Conservation (phyloP, 129 eudicot genomes). For the Logfia minima region DNA sequence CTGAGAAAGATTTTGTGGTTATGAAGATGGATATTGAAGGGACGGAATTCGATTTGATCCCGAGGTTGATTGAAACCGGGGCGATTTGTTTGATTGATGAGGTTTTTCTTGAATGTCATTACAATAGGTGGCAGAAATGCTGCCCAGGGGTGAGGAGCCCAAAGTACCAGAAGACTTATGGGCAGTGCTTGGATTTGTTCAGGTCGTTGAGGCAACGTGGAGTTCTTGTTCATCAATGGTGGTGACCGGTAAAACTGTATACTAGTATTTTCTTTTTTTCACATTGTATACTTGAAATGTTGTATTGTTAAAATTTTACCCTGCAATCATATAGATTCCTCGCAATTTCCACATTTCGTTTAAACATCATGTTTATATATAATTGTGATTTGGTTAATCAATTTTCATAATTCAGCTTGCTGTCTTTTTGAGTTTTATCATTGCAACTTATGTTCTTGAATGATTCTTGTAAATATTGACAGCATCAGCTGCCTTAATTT, state of each 20-base stretch:
- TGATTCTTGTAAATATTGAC: not conserved
- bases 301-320: not conserved
- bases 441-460: not conserved
- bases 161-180: slow-evolving; percentile 75
- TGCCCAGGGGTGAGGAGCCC: slow-evolving; percentile 89
- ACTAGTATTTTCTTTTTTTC: slow-evolving; percentile 17
- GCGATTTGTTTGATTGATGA: slow-evolving; percentile 92
- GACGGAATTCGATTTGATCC: slow-evolving; percentile 87
- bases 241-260: slow-evolving; percentile 44
- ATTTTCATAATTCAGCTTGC: not conserved
- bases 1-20: slow-evolving; percentile 81
- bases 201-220: slow-evolving; percentile 78
- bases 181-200: slow-evolving; percentile 76
- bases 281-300: slow-evolving; percentile 17
- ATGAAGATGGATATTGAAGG: slow-evolving; percentile 99
- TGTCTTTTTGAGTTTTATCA: not conserved
- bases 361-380: slow-evolving; percentile 21
- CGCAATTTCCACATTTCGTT: not conserved
- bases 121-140: slow-evolving; percentile 94
- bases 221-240: slow-evolving; percentile 99
- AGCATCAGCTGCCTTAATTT: not conserved
- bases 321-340: slow-evolving; percentile 22
- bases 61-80: slow-evolving; percentile 80
- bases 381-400: not conserved
- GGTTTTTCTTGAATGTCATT: slow-evolving; percentile 93